Conservation (phyloP, 2,329 filamentous ascomycete genomes). For the Seiridium cupressi region DNA sequence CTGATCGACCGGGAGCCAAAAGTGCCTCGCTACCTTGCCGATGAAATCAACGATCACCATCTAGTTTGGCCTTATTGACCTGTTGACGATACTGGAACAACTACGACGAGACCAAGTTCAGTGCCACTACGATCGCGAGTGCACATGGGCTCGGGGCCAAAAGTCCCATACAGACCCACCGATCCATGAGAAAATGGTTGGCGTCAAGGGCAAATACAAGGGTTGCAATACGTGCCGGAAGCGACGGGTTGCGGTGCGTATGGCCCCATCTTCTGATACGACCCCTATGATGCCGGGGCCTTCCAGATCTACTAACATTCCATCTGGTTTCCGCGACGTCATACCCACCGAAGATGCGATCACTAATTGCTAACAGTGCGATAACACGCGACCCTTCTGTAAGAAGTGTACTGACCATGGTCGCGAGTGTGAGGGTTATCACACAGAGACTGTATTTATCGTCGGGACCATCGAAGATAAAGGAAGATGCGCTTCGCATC, state of each 20-base stretch:
- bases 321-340: no score
- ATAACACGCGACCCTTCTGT: slow-evolving; percentile 59
- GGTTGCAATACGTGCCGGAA: slow-evolving; percentile 12
- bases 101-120: no score
- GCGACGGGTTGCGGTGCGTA: slow-evolving; percentile 10
- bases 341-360: no score
- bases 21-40: no score
- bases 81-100: no score
- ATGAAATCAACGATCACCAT: no score
- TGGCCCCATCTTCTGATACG: background rate
- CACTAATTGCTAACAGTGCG: slow-evolving; percentile 37
- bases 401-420: slow-evolving; percentile 58
- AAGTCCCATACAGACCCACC: no score
- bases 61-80: no score
- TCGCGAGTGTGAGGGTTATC: slow-evolving; percentile 60
- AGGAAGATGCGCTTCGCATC: slow-evolving; percentile 57
- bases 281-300: background rate
- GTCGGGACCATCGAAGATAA: slow-evolving; percentile 54
- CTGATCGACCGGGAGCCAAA: no score
- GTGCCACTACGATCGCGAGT: no score
- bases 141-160: no score
- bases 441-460: slow-evolving; percentile 63
- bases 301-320: no score
- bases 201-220: slow-evolving; percentile 13
- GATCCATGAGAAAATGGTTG: slow-evolving; percentile 7